phyloP scores from a whole-genome alignment of 768 basidiomycete species.

The Mycena indigotica region DNA sequence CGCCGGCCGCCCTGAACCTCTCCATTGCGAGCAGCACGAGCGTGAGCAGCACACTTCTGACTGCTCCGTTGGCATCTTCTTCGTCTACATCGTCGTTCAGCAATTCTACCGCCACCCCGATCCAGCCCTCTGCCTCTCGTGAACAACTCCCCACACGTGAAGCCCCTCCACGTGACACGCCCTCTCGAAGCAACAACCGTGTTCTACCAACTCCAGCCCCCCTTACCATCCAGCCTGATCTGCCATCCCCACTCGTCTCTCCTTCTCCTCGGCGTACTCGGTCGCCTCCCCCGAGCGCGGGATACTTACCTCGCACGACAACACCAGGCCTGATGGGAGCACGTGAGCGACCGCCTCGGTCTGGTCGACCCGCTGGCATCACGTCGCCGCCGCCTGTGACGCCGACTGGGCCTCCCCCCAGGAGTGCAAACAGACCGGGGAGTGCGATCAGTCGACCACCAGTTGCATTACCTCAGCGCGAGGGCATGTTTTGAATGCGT shows the following conservation, averaged over 20 bases:
- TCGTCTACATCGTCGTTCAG: neutral
- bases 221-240: constrained; percentile 22
- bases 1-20: constrained; percentile 18
- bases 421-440: constrained; percentile 67
- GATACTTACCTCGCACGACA: constrained; percentile 8
- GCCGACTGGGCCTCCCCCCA: constrained; percentile 60
- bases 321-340: constrained; percentile 11
- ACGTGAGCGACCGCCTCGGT: constrained; percentile 27
- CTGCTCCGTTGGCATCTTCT: neutral
- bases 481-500: constrained; percentile 56
- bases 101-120: neutral
- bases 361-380: neutral
- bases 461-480: constrained; percentile 49
- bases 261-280: constrained; percentile 36
- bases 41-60: neutral
- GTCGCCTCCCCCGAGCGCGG: constrained; percentile 34
- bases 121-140: neutral
- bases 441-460: constrained; percentile 53
- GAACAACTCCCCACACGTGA: neutral
- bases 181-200: neutral
- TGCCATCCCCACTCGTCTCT: constrained; percentile 32
- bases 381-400: neutral
- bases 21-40: constrained; percentile 7
- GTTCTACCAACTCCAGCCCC: constrained; percentile 2
- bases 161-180: neutral